Evolutionary conservation across 805 yeast genomes (phyloP), one percentile per base, ranked within the genome.

Genomic region (Candida tibetensis): DNA sequence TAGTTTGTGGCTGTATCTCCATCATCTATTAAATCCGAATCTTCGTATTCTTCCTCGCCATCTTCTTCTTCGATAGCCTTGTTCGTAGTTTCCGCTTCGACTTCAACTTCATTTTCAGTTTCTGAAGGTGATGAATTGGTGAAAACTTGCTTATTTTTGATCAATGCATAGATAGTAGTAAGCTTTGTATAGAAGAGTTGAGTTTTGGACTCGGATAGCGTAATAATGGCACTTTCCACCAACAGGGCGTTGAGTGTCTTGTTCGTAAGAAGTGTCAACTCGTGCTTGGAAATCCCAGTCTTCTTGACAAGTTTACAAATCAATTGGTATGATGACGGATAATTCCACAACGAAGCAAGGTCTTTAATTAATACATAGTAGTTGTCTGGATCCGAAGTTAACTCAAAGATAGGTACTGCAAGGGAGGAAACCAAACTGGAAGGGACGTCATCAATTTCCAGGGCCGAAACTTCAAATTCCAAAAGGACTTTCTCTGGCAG

Each of bases 281-380:
- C 53, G 7, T 36, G 26, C 31, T 49, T 56, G 1, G 42, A n/a
- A 3, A 55, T n/a, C 4, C 47, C 42, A 1, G 59, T 43, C 5
- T 43, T 37, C 34, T 57, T 58, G 14, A 60, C 41, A 5, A 66
- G 26, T 39, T 52, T 53, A n/a, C 42, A 35, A 19, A 69, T 56
- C 15, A 69, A 40, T 45, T 69, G 74, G 41, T 69, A 68, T 3
- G 72, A 61, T 5, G 73, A 67, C 1, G 74, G 72, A 36, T 51
- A 68, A 41, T 60, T 62, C 69, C 70, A 68, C 7, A 58, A 37
- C 18, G 21, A 28, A 5, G 69, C 60, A 36, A 69, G 48, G 41
- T 64, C 60, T 31, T 58, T 55, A 10, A 63, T 30, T 26, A 69
- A 46, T 2, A 64, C 64, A 32, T 51, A 53, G 17, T 44, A 25